Base-by-base conservation (phyloP, 306 rosid species). In the Acmispon strigosus region DNA sequence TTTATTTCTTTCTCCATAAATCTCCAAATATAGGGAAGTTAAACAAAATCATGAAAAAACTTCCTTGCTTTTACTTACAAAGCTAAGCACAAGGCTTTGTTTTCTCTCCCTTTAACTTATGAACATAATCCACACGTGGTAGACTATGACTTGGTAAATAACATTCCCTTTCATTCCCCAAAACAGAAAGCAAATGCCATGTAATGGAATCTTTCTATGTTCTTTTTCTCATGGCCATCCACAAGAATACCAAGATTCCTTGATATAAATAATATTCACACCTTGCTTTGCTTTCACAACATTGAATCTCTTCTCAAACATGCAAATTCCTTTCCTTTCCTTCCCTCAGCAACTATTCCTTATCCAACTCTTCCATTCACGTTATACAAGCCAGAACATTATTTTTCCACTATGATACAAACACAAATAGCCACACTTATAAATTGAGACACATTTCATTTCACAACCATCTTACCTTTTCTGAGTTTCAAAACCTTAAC, bases 181-280 rank as follows among this genome's bases (percentile, higher is more conserved):
- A 15, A 20, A 39, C 22, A 43, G 19, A 20, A 72, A 62, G 37
- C 13, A 64, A 52, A 45, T 83, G 70, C 18, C 56, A 13, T 61
- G 78, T 60, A 41, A 72, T 18, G 60, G 51, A 59, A 66, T 52
- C 73, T 79, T 73, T 56, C 17, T 18, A 65, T 71, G 66, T 81
- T 78, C 81, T 17, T 68, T 74, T 52, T 52, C 62, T 42, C 57
- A 24, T 17, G 67, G 32, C 66, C 74, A 79, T 75, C 41, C 54
- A 69, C 54, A 17, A 80, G 96, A 89, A 88, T 87, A 42, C 76
- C 41, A n/a, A 62, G 67, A 57, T 79, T 80, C 50, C 83, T 56
- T 78, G 82, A 10, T 45, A 70, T 49, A 75, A 73, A 61, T 63
- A 55, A 69, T 44, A 44, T 27, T 19, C 70, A 61, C 73, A 45